These are phyloP conservation scores for Hibiscus trionum DNA, from an alignment of 345 rosid genomes.

Conservation along the genomic window DNA sequence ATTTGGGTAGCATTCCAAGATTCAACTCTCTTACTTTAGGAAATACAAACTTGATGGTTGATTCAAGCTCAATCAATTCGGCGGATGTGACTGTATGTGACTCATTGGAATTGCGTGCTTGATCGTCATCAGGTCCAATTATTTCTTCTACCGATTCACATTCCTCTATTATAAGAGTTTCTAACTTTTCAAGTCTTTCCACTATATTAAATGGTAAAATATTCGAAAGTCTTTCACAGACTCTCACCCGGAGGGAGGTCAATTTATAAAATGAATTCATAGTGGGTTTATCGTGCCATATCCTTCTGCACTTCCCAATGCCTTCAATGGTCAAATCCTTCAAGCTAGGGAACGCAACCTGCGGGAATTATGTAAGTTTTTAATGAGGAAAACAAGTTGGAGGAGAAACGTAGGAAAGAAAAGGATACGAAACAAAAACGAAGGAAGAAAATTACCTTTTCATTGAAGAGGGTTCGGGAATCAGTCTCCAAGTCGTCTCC, in stretches of 20 bases:
- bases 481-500: not conserved
- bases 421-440: no score
- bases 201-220: not conserved
- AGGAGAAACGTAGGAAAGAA: no score
- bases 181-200: not conserved
- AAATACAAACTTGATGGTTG: not conserved
- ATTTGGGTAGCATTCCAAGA: not conserved
- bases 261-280: not conserved
- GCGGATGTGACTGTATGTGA: not conserved
- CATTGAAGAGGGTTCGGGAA: no score
- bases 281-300: no score
- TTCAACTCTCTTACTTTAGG: not conserved
- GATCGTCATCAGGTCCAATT: not conserved
- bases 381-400: no score
- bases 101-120: not conserved
- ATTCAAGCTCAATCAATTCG: no score
- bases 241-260: fast-evolving
- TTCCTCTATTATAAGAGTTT: not conserved
- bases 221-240: not conserved
- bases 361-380: no score
- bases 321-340: no score
- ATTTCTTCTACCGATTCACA: not conserved
- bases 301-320: no score
- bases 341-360: no score
- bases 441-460: no score